phyloP scores from a whole-genome alignment of 805 yeast species.

The Saccharomycopsis schoenii region DNA sequence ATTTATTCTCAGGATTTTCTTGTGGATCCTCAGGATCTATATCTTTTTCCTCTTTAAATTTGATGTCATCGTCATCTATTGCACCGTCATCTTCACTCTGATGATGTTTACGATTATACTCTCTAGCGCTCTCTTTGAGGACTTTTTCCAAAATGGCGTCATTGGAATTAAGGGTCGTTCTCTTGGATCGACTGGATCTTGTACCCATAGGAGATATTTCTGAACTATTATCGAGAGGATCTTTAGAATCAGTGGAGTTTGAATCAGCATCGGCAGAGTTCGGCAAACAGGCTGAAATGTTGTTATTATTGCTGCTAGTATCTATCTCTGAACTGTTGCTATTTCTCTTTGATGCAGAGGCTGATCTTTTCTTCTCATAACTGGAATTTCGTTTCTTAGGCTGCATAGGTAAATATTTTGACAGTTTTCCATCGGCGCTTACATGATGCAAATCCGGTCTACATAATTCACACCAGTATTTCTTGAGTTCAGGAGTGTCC shows the following conservation, averaged over 20 bases:
- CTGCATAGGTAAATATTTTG: slow-evolving; percentile 39
- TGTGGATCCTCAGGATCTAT: neutral
- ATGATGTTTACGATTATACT: slow-evolving; percentile 26
- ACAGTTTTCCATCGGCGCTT: slow-evolving; percentile 37
- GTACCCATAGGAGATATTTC: slow-evolving; percentile 15
- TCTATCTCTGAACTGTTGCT: neutral
- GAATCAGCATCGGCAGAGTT: neutral
- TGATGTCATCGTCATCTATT: slow-evolving; percentile 3
- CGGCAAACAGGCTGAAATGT: too few species aligned
- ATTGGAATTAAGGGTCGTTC: slow-evolving; percentile 24
- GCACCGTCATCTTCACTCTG: neutral
- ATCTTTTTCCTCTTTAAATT: slow-evolving; percentile 11
- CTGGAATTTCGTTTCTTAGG: slow-evolving; percentile 20
- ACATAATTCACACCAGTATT: slow-evolving; percentile 91
- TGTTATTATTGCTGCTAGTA: neutral
- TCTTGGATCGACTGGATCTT: slow-evolving; percentile 27
- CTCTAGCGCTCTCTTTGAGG: slow-evolving; percentile 47
- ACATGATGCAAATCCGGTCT: slow-evolving; percentile 73
- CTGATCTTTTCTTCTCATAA: neutral
- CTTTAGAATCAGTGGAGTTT: slow-evolving; percentile 13
- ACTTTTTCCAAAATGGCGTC: slow-evolving; percentile 28
- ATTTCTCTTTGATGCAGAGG: neutral
- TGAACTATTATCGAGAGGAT: neutral
- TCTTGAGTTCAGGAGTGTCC: slow-evolving; percentile 64
- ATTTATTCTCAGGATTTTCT: neutral